Conservation (phyloP, 768 basidiomycete species). For the Daedaleopsis nitida region DNA sequence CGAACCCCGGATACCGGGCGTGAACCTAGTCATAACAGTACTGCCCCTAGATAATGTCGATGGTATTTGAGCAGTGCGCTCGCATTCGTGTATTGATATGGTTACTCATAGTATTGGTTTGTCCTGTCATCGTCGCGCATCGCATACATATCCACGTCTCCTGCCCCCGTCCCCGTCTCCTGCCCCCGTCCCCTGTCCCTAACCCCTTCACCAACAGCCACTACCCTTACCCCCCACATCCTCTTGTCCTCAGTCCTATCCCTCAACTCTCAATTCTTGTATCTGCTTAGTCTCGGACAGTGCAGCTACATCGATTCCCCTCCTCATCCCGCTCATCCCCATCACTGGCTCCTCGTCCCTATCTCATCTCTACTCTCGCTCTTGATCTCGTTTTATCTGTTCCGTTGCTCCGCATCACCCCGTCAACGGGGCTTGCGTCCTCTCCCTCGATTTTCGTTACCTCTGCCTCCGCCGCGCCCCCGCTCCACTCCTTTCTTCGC, state of each 20-base stretch:
- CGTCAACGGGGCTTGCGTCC: conserved; percentile 19
- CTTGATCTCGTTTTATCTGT: neutral
- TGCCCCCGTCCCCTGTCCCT: neutral
- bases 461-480: conserved; percentile 29
- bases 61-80: conserved; percentile 18
- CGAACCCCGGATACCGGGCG: conserved; percentile 24
- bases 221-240: neutral
- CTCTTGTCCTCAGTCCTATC: too few species aligned
- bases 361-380: conserved; percentile 3
- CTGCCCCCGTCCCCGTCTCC: neutral
- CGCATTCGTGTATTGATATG: conserved; percentile 26
- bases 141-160: conserved; percentile 11
- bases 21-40: conserved; percentile 20
- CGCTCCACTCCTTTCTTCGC: conserved; percentile 27
- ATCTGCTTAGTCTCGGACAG: conserved; percentile 18
- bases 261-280: conserved; percentile 29
- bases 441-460: conserved; percentile 16
- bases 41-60: conserved; percentile 23
- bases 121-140: conserved; percentile 18
- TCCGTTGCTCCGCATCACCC: neutral
- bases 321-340: conserved; percentile 31
- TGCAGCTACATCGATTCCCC: conserved; percentile 20
- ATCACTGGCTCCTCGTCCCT: conserved; percentile 6
- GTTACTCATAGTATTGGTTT: conserved; percentile 24
- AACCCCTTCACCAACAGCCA: neutral